Conservation (phyloP, 1,284 basidiomycete genomes). For the Volvariella surrecta region DNA sequence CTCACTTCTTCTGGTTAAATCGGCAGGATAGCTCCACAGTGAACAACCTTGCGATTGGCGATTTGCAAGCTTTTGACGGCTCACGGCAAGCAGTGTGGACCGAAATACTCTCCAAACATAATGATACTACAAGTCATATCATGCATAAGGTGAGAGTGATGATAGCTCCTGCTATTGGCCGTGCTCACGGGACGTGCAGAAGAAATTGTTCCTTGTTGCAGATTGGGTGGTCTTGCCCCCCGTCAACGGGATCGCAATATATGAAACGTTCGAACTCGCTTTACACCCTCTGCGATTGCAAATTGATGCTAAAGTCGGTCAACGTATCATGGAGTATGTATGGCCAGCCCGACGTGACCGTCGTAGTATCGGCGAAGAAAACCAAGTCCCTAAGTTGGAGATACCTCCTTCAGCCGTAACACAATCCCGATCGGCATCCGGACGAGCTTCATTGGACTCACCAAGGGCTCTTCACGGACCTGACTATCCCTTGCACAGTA, state of each 20-base stretch:
- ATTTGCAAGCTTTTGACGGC: slow-evolving; percentile 85
- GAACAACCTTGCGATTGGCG: slow-evolving; percentile 70
- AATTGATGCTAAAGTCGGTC: slow-evolving; percentile 78
- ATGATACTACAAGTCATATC: slow-evolving; percentile 59
- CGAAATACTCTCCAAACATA: slow-evolving; percentile 79
- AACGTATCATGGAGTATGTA: slow-evolving; percentile 84
- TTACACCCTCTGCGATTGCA: slow-evolving; percentile 87
- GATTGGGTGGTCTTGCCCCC: slow-evolving; percentile 81
- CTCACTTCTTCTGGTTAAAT: slow-evolving; percentile 80
- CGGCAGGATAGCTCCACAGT: slow-evolving; percentile 86
- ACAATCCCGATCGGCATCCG: slow-evolving; percentile 2
- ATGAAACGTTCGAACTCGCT: slow-evolving; percentile 76
- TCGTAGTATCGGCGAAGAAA: slow-evolving; percentile 20
- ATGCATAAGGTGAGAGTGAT: slow-evolving; percentile 47
- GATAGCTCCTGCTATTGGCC: slow-evolving; percentile 4
- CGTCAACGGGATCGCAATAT: slow-evolving; percentile 90
- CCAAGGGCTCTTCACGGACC: slow-evolving; percentile 23
- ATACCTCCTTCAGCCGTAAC: slow-evolving; percentile 7
- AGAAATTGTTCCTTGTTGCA: slow-evolving; percentile 58
- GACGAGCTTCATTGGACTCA: slow-evolving; percentile 37
- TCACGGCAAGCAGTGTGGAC: slow-evolving; percentile 80
- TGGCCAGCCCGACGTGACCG: slow-evolving; percentile 60
- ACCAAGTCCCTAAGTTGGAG: slow-evolving; percentile 8
- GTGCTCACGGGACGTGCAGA: slow-evolving; percentile 27
- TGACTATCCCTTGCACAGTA: slow-evolving; percentile 18